Conservation (phyloP, 371 early-diverging fungal genomes). For the Conidiobolus incongruus region DNA sequence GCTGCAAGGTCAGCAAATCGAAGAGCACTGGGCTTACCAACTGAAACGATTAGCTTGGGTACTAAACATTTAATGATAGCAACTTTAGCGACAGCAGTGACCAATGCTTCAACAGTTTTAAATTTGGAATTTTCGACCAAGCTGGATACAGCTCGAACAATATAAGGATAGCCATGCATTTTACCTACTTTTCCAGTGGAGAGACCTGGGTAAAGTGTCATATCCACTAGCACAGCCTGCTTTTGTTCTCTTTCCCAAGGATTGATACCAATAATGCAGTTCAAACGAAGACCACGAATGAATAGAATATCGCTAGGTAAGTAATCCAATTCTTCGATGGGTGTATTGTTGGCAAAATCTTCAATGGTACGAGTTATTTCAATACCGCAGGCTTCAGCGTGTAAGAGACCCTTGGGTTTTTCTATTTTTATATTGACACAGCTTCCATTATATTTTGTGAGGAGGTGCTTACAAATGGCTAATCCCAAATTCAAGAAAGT, state of each 20-base stretch:
- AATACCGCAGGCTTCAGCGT: conserved; percentile 73
- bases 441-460: conserved; percentile 26
- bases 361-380: conserved; percentile 43
- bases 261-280: conserved; percentile 83
- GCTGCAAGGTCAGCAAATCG: conserved; percentile 79
- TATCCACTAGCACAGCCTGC: conserved; percentile 63
- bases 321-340: conserved; percentile 8
- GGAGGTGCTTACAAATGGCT: conserved; percentile 29
- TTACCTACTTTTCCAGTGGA: conserved; percentile 12
- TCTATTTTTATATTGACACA: conserved; percentile 51
- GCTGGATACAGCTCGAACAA: conserved; percentile 51
- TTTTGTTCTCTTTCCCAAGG: conserved; percentile 90
- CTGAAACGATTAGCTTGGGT: conserved; percentile 56
- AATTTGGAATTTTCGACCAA: conserved; percentile 47
- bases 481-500: conserved; percentile 52
- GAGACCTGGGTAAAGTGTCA: conserved; percentile 46
- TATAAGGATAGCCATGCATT: conserved; percentile 28
- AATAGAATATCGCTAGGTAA: conserved; percentile 27
- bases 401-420: conserved; percentile 78
- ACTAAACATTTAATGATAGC: conserved; percentile 61
- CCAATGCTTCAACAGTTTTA: conserved; percentile 68
- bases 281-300: conserved; percentile 53
- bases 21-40: conserved; percentile 83
- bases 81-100: conserved; percentile 39
- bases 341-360: conserved; percentile 6